Base-by-base conservation (phyloP, 768 basidiomycete species). In the Lentinula raphanica region DNA sequence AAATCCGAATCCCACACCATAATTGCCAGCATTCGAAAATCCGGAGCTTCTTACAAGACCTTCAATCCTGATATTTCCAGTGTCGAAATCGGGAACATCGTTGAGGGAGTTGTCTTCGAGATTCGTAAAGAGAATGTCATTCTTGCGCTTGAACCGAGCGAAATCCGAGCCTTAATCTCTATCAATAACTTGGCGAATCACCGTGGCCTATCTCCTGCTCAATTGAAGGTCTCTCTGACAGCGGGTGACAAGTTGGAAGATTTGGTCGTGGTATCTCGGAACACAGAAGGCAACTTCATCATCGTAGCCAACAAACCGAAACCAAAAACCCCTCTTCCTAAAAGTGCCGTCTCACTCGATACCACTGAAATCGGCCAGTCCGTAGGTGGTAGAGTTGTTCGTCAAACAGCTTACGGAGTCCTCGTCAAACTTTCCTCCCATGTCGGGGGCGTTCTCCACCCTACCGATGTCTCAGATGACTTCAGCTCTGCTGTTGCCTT, bases 251-350 rank as follows among this genome's bases (percentile, higher is more conserved):
- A 75, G 46, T 69, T 98, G 28, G 77, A 85, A 11, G 88, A 90
- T 49, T 77, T 99, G 19, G 84, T 91, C 6, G 90, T 98, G n/a
- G 89, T 94, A 23, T 88, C 91, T 8, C 89, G 91, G 62, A 94
- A 92, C 67, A 78, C 84, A 7, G 92, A 91, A 64, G 92, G 91
- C 65, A 84, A 86, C 8, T 80, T 98, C 61, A 88, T 97, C 60
- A 86, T 97, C 60, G 90, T 94, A 32, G 87, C 88, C 50, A 87
- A 81, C 64, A 81, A 81, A 61, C 86, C 87, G 1, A 86, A 86
- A 67, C 72, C 76, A 38, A 84, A 80, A 63, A 72, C 79, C 4
- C 59, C 78, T 4, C 67, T 78, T 15, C 72, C 76, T 56, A 87
- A 84, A 63, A 71, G 68, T 23, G 65, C 77, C 2, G 63, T 94